These are phyloP conservation scores for Penicillium simplicissimum DNA, from an alignment of 495 filamentous ascomycete species.

Conservation along the genomic window DNA sequence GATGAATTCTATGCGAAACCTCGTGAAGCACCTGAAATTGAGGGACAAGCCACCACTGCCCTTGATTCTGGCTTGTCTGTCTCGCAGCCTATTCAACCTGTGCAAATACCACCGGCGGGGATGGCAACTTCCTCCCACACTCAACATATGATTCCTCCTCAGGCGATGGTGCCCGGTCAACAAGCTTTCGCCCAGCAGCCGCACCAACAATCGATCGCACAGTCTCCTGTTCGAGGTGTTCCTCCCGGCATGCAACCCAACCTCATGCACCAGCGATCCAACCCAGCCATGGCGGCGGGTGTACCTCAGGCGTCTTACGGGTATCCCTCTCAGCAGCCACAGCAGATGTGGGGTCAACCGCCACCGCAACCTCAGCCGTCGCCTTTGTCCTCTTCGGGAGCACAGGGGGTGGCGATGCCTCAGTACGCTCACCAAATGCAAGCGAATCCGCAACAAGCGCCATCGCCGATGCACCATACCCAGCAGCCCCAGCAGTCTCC, in stretches of 20 bases:
- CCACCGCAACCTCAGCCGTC: slow-evolving; percentile 57
- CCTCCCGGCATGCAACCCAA: slow-evolving; percentile 47
- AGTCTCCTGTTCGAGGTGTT: slow-evolving; percentile 47
- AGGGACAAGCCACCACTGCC: slow-evolving; percentile 49
- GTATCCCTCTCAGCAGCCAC: slow-evolving; percentile 46
- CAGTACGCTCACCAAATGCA: slow-evolving; percentile 48
- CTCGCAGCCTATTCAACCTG: slow-evolving; percentile 48
- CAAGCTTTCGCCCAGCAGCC: slow-evolving; percentile 34
- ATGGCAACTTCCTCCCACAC: slow-evolving; percentile 42
- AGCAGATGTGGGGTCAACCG: slow-evolving; percentile 56
- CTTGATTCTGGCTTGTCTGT: slow-evolving; percentile 51
- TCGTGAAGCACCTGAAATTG: slow-evolving; percentile 67
- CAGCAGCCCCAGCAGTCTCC: slow-evolving; percentile 51
- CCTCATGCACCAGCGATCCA: slow-evolving; percentile 47
- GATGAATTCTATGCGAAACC: slow-evolving; percentile 75
- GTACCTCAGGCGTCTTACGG: slow-evolving; percentile 46
- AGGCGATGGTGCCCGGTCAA: slow-evolving; percentile 45
- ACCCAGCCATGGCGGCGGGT: slow-evolving; percentile 43
- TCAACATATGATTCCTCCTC: slow-evolving; percentile 43
- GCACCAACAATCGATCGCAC: slow-evolving; percentile 44
- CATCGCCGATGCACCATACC: slow-evolving; percentile 45
- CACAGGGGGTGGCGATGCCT: slow-evolving; percentile 45
- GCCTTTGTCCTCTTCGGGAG: slow-evolving; percentile 41
- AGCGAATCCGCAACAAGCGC: slow-evolving; percentile 40
- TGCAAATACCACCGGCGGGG: slow-evolving; percentile 40